A percentile compares a stretch with the other conserved stretches of the same genome.
phyloP scores from a whole-genome alignment of 208 protist species.

The Novymonas esmeraldas region DNA sequence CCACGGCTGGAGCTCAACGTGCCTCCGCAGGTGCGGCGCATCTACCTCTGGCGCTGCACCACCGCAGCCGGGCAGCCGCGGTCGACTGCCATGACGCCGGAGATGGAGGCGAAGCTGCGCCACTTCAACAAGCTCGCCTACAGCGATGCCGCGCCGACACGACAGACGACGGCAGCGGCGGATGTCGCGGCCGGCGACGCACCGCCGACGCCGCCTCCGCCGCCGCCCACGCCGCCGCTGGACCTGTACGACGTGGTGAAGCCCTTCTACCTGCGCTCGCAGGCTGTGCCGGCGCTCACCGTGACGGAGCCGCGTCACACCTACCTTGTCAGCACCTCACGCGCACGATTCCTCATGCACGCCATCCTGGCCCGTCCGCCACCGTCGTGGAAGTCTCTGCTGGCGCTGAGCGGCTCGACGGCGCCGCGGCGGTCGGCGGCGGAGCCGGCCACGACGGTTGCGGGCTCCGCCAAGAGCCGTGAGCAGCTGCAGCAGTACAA shows the following conservation, averaged over 20 bases:
- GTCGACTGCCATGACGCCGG: constrained; percentile 5
- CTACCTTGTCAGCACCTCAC: constrained; percentile 20
- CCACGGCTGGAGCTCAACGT: constrained; percentile 29
- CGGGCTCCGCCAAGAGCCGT: constrained; percentile 10
- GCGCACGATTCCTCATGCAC: constrained; percentile 25
- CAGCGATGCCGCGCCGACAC: constrained; percentile 11
- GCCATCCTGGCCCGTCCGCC: constrained; percentile 29
- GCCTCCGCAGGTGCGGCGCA: constrained; percentile 42
- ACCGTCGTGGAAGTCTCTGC: constrained; percentile 21
- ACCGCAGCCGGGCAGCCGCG: constrained; percentile 16
- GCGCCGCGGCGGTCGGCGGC: neutral
- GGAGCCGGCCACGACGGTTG: neutral
- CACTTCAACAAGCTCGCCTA: constrained; percentile 39
- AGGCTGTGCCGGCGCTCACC: constrained; percentile 11
- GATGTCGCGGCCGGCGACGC: neutral
- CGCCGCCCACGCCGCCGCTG: constrained; percentile 20
- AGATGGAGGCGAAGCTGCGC: constrained; percentile 27
- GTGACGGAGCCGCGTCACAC: constrained; percentile 8
- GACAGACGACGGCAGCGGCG: neutral
- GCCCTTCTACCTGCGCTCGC: constrained; percentile 18
- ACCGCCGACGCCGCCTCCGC: neutral
- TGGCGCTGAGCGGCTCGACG: constrained; percentile 1
- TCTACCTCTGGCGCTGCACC: constrained; percentile 59
- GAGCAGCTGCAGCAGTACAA: constrained; percentile 26
- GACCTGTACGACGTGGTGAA: constrained; percentile 46